Percentiles rank a stretch among this genome's conserved stretches.
Conservation (phyloP, 31 red algal genomes). For the Odonthalia washingtoniensis region DNA sequence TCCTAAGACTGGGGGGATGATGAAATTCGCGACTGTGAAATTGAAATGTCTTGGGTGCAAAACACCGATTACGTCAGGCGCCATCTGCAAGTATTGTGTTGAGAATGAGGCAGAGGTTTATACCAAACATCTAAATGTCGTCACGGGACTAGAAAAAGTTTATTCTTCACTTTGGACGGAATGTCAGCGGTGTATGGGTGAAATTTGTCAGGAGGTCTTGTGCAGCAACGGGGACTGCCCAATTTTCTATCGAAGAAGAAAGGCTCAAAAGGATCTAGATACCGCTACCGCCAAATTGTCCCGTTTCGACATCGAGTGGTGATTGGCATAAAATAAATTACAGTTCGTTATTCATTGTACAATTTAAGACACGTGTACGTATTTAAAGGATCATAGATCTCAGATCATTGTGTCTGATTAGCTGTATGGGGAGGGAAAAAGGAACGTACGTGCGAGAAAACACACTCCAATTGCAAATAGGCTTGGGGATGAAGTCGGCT, state of each 20-base stretch:
- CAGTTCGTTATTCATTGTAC: no score
- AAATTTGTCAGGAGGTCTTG: conserved; percentile 92
- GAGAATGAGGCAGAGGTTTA: conserved; percentile 80
- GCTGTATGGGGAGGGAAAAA: no score
- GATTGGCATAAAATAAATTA: conserved; percentile 7
- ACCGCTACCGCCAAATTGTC: conserved; percentile 55
- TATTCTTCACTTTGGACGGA: conserved; percentile 95
- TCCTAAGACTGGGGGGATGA: conserved; percentile 86
- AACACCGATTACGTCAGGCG: conserved; percentile 62
- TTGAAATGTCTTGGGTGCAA: conserved; percentile 95
- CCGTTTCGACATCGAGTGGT: conserved; percentile 80
- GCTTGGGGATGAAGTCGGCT: no score
- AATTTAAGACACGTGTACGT: no score
- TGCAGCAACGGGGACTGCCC: conserved; percentile 99
- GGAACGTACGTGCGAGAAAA: no score
- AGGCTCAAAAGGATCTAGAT: conserved; percentile 94
- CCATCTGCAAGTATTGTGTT: conserved; percentile 81
- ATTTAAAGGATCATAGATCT: no score
- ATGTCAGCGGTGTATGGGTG: conserved; percentile 98
- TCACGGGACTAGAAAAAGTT: conserved; percentile 66
- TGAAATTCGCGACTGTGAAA: conserved; percentile 84
- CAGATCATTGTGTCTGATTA: no score
- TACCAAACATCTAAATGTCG: conserved; percentile 59
- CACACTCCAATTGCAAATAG: no score
- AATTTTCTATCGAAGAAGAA: conserved; percentile 95